These are phyloP conservation scores for Arthroderma sp. DNA, from an alignment of 2,329 filamentous ascomycete species.

Conservation along the genomic window DNA sequence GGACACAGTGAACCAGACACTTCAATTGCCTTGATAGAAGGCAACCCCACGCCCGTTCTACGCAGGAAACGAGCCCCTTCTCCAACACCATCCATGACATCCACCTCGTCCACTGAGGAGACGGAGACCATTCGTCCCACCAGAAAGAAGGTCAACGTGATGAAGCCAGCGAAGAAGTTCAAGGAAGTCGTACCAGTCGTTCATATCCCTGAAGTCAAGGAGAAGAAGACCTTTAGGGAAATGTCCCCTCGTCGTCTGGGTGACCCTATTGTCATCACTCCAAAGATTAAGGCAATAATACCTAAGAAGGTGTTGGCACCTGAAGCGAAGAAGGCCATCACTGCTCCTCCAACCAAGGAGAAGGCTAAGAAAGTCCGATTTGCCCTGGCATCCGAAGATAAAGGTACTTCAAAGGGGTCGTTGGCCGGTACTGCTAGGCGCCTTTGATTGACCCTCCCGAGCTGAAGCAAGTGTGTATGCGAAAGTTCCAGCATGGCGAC, in stretches of 20 bases:
- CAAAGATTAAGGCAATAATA: background rate
- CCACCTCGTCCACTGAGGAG: background rate
- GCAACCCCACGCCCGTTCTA: background rate
- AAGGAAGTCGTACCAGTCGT: background rate
- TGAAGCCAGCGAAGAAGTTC: background rate
- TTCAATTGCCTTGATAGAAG: background rate
- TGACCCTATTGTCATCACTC: background rate
- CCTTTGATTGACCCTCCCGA: background rate
- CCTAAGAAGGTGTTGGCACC: background rate
- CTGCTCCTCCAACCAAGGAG: background rate
- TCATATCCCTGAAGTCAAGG: background rate
- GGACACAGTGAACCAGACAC: background rate
- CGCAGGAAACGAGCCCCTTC: constrained; percentile 2
- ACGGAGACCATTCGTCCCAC: background rate
- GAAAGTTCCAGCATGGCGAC: too few relatives aligned
- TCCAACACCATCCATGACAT: background rate
- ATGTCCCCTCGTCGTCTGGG: background rate
- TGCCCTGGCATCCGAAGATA: background rate
- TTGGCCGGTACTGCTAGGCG: background rate
- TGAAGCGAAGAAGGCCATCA: background rate
- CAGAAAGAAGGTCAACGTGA: background rate
- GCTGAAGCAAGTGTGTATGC: too few relatives aligned
- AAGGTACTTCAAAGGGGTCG: background rate
- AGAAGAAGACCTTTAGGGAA: background rate
- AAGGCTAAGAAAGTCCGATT: background rate